Percentiles rank a stretch among this genome's conserved stretches.
phyloP scores from a whole-genome alignment of 2,329 filamentous ascomycete species.

The Sporothrix variecibatus region DNA sequence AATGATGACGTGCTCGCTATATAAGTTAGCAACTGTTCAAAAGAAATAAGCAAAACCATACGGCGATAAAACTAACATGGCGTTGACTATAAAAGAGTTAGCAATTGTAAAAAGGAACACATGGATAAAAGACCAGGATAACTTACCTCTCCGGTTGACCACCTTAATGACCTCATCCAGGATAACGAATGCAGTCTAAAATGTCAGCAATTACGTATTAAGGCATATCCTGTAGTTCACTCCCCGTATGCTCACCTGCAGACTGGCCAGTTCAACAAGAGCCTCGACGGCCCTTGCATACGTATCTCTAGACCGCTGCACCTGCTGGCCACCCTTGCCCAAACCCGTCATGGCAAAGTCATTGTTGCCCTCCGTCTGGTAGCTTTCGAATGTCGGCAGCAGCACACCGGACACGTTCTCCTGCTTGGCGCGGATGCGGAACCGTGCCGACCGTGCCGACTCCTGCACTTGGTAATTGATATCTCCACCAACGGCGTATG shows the following conservation, averaged over 20 bases:
- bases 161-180: conserved; percentile 99
- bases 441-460: conserved; percentile 87
- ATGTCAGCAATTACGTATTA: neutral
- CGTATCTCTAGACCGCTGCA: conserved; percentile 91
- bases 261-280: conserved; percentile 87
- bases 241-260: conserved; percentile 56
- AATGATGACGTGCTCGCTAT: conserved; percentile 89
- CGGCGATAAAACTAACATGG: conserved; percentile 66
- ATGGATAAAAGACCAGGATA: neutral
- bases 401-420: conserved; percentile 98
- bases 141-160: conserved; percentile 85
- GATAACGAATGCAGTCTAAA: conserved; percentile 92
- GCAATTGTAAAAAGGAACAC: conserved; percentile 33
- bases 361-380: conserved; percentile 82
- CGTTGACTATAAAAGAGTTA: conserved; percentile 67
- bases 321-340: conserved; percentile 95
- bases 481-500: conserved; percentile 92
- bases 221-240: too few species aligned
- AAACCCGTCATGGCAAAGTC: conserved; percentile 95
- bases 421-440: conserved; percentile 91
- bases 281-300: conserved; percentile 96
- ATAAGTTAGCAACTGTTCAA: conserved; percentile 19
- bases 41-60: neutral
- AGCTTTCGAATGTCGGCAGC: conserved; percentile 90
- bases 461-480: conserved; percentile 98